Percentiles rank a stretch among this genome's conserved stretches.
Conservation (phyloP, 495 filamentous ascomycete species). For the Bacidia rubella region DNA sequence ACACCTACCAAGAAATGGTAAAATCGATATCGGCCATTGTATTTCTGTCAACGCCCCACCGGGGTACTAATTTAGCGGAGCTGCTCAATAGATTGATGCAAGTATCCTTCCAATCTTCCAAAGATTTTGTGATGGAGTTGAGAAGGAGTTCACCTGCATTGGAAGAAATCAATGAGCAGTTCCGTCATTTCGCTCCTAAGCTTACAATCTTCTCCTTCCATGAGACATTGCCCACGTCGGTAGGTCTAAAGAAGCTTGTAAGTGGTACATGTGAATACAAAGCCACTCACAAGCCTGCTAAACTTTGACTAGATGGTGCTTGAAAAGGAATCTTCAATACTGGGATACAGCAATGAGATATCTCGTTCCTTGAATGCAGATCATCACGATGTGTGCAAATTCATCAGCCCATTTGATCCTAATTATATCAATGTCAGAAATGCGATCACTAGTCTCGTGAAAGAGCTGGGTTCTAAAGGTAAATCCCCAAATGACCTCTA, state of each 20-base stretch:
- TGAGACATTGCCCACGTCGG: slow-evolving; percentile 27
- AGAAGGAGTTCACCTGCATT: slow-evolving; percentile 21
- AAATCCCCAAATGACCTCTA: neutral
- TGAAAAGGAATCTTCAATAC: slow-evolving; percentile 31
- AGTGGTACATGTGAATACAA: neutral
- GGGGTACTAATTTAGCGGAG: slow-evolving; percentile 31
- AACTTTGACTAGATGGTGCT: slow-evolving; percentile 22
- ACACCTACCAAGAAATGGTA: slow-evolving; percentile 24
- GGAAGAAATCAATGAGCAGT: slow-evolving; percentile 36
- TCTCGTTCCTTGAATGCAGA: slow-evolving; percentile 31
- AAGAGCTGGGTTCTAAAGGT: neutral
- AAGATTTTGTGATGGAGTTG: slow-evolving; percentile 31
- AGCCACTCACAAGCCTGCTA: neutral
- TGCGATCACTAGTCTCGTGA: too few species aligned
- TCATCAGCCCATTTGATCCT: slow-evolving; percentile 24
- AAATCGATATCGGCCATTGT: slow-evolving; percentile 25
- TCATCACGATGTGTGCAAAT: slow-evolving; percentile 39
- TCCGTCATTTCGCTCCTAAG: slow-evolving; percentile 26
- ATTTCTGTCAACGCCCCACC: slow-evolving; percentile 38
- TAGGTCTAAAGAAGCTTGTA: slow-evolving; percentile 21
- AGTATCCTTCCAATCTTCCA: slow-evolving; percentile 18
- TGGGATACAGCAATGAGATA: slow-evolving; percentile 32
- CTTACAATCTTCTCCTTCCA: slow-evolving; percentile 35
- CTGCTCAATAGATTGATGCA: slow-evolving; percentile 24
- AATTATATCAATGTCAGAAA: slow-evolving; percentile 30